These are phyloP conservation scores for Plasmodium knowlesi DNA, from an alignment of 169 alveolate genomes.

Conservation along the genomic window DNA sequence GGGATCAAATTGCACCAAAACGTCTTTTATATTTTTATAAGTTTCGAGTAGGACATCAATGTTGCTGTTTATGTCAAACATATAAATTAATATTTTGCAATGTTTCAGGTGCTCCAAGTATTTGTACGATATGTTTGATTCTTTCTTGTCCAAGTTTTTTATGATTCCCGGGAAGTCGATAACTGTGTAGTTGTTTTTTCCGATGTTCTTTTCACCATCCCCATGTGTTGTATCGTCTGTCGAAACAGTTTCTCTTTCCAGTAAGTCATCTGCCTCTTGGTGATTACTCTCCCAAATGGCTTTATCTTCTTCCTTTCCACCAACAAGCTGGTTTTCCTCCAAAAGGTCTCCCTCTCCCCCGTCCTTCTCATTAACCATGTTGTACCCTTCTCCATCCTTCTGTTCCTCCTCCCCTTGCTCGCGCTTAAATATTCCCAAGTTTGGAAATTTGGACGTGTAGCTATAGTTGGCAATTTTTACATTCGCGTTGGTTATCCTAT, in stretches of 20 bases:
- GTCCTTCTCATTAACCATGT: neutral
- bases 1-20: constrained; percentile 40
- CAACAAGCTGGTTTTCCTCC: neutral
- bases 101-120: constrained; percentile 62
- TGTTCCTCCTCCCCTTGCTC: neutral
- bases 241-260: neutral
- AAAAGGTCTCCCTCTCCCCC: neutral
- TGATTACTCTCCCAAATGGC: neutral
- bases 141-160: constrained; percentile 47
- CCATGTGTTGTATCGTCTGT: neutral
- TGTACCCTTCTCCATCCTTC: neutral
- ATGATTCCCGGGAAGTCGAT: constrained; percentile 73
- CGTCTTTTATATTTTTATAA: constrained; percentile 53
- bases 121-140: constrained; percentile 40
- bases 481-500: constrained; percentile 56
- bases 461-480: constrained; percentile 75
- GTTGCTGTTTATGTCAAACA: constrained; percentile 63
- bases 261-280: neutral
- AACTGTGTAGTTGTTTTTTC: constrained; percentile 41
- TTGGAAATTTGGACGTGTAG: constrained; percentile 72
- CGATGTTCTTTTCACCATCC: neutral
- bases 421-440: constrained; percentile 45
- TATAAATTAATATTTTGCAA: constrained; percentile 60
- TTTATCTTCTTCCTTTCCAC: neutral
- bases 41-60: constrained; percentile 20